A percentile compares a stretch with the other conserved stretches of the same genome.
Evolutionary conservation across 1,139 yeast species (phyloP).

Genomic region (Lodderomyces metapsilosis): DNA sequence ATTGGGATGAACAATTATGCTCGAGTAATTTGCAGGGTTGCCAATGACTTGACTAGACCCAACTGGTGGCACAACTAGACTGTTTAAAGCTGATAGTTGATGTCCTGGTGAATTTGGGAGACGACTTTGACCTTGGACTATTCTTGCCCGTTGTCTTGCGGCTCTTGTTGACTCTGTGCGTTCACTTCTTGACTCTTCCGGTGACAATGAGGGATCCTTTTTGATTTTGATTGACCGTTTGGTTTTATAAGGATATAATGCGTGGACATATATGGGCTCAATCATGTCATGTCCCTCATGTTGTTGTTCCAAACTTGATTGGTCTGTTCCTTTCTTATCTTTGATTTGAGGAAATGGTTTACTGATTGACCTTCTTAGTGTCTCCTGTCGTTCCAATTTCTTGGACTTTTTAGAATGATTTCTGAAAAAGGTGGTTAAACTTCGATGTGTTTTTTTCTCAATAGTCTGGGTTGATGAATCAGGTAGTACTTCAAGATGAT

Average conservation of each 20-base stretch:
- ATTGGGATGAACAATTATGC: constrained; percentile 15
- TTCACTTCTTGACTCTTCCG: background rate
- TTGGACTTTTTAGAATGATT: constrained; percentile 8
- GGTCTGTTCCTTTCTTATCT: background rate
- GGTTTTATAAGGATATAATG: constrained; percentile 9
- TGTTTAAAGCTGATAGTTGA: constrained; percentile 12
- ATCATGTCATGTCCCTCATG: background rate
- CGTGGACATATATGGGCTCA: constrained; percentile 9
- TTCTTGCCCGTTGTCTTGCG: background rate
- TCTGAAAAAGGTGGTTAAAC: constrained; percentile 9
- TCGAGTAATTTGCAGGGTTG: constrained; percentile 11
- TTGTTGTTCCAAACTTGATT: background rate
- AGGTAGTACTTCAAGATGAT: background rate
- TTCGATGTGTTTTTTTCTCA: constrained; percentile 6
- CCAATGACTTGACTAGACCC: constrained; percentile 8
- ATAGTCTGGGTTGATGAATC: constrained; percentile 5
- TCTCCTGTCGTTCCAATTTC: constrained; percentile 7
- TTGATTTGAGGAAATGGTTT: constrained; percentile 9
- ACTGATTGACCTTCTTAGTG: constrained; percentile 12
- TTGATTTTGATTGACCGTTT: constrained; percentile 11
- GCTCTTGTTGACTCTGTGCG: background rate
- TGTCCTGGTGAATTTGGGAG: constrained; percentile 11
- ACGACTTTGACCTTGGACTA: constrained; percentile 4
- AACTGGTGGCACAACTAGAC: constrained; percentile 15
- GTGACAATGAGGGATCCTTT: constrained; percentile 6